A percentile compares a stretch with the other conserved stretches of the same genome.
Evolutionary conservation across 805 yeast species (phyloP).

Genomic region (Ogataea trehalophila): DNA sequence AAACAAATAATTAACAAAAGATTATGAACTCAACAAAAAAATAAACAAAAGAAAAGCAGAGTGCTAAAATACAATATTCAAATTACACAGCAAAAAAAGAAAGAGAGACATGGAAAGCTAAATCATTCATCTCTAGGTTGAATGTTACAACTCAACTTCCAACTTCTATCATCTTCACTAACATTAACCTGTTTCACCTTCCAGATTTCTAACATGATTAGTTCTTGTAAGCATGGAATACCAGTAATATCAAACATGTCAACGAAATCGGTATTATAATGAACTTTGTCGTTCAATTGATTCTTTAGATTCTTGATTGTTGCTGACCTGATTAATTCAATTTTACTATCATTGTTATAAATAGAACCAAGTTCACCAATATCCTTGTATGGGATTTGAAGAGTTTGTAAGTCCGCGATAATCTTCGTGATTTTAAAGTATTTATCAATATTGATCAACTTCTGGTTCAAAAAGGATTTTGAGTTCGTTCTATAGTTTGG

Average conservation of each 20-base stretch:
- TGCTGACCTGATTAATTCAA: conserved; percentile 25
- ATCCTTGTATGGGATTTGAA: conserved; percentile 56
- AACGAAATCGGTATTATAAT: conserved; percentile 17
- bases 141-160: conserved; percentile 63
- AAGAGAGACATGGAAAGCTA: too few relatives aligned
- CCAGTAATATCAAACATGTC: conserved; percentile 37
- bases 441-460: conserved; percentile 69
- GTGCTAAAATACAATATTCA: too few relatives aligned
- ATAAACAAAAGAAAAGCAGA: too few relatives aligned
- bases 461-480: conserved; percentile 46
- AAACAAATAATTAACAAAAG: too few relatives aligned
- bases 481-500: conserved; percentile 57
- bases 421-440: conserved; percentile 62
- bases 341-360: conserved; percentile 20
- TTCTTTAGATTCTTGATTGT: conserved; percentile 24
- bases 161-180: conserved; percentile 62
- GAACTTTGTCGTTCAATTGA: conserved; percentile 9
- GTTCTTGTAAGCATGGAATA: conserved; percentile 46
- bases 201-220: conserved; percentile 66
- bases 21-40: too few relatives aligned
- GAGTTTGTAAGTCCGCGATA: conserved; percentile 59
- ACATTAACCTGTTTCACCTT: conserved; percentile 57
- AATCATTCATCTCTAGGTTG: conserved; percentile 43
- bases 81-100: neutral
- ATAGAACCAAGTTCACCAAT: conserved; percentile 27